Evolutionary conservation across 148 eudicot species (phyloP).

Genomic region (Rhododendron molle): DNA sequence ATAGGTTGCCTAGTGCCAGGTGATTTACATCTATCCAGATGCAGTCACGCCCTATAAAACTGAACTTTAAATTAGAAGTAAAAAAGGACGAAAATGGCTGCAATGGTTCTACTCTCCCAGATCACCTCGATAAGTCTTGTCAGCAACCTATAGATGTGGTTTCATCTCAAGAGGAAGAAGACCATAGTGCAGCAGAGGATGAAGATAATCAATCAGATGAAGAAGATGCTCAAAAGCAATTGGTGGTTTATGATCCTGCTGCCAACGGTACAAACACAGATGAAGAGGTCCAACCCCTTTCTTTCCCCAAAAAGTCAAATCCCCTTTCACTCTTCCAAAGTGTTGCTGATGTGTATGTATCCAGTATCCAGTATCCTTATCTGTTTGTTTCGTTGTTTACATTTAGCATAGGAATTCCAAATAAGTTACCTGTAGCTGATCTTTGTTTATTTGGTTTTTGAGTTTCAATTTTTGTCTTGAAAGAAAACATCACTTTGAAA

Average conservation of each 20-base stretch:
- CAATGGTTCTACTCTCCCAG: constrained; percentile 19
- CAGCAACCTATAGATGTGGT: constrained; percentile 23
- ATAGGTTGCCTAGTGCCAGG: constrained; percentile 8
- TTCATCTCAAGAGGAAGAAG: constrained; percentile 32
- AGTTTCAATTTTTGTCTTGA: no score
- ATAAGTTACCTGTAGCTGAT: no score
- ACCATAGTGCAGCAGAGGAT: constrained; percentile 12
- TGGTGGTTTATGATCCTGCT: constrained; percentile 58
- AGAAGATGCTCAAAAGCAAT: constrained; percentile 45
- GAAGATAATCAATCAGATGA: constrained; percentile 19
- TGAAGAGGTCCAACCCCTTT: constrained; percentile 21
- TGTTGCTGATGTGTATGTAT: no score
- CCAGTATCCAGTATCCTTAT: no score
- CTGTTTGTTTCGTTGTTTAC: no score
- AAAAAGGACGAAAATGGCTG: constrained; percentile 20
- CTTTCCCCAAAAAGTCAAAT: neutral
- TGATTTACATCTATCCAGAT: constrained; percentile 9
- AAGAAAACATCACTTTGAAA: no score
- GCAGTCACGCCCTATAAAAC: constrained; percentile 23
- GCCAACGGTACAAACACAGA: constrained; percentile 12
- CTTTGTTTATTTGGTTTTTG: no score
- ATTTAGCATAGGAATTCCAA: no score
- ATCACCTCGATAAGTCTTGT: constrained; percentile 8
- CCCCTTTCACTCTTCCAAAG: no score
- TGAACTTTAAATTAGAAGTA: constrained; percentile 19